phyloP scores from a whole-genome alignment of 1,284 basidiomycete genomes.

The Cerrena zonata region DNA sequence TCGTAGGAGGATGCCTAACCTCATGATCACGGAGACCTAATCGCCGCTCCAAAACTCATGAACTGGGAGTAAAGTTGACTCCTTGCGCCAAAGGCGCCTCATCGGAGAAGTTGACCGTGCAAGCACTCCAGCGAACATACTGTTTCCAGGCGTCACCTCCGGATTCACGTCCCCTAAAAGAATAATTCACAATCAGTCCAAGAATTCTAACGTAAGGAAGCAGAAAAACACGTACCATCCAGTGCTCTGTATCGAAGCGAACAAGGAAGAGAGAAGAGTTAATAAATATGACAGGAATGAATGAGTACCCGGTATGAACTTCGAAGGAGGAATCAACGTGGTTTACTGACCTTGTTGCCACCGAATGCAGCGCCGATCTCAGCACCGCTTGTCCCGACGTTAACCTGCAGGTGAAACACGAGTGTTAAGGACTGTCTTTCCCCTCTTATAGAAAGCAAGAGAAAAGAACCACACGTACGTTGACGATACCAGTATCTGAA shows the following conservation, averaged over 20 bases:
- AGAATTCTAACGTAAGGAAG: neutral
- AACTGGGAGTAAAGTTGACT: slow-evolving; percentile 60
- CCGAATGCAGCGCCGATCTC: slow-evolving; percentile 91
- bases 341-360: slow-evolving; percentile 74
- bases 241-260: slow-evolving; percentile 50
- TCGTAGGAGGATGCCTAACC: neutral
- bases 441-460: too few relatives aligned
- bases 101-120: slow-evolving; percentile 90
- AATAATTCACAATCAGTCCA: neutral
- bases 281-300: too few relatives aligned
- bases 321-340: slow-evolving; percentile 1
- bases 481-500: slow-evolving; percentile 82
- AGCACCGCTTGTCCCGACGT: slow-evolving; percentile 89
- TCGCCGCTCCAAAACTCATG: slow-evolving; percentile 8
- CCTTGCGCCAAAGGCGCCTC: slow-evolving; percentile 88
- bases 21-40: too few relatives aligned
- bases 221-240: slow-evolving; percentile 58
- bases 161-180: slow-evolving; percentile 84
- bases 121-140: slow-evolving; percentile 82
- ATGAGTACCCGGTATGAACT: slow-evolving; percentile 1
- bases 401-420: slow-evolving; percentile 49
- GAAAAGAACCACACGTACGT: slow-evolving; percentile 42
- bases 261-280: slow-evolving; percentile 8
- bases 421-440: too few relatives aligned
- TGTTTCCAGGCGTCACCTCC: slow-evolving; percentile 97